Evolutionary conservation across 169 alveolate genomes (phyloP).

Genomic region (Plasmodium adleri): DNA sequence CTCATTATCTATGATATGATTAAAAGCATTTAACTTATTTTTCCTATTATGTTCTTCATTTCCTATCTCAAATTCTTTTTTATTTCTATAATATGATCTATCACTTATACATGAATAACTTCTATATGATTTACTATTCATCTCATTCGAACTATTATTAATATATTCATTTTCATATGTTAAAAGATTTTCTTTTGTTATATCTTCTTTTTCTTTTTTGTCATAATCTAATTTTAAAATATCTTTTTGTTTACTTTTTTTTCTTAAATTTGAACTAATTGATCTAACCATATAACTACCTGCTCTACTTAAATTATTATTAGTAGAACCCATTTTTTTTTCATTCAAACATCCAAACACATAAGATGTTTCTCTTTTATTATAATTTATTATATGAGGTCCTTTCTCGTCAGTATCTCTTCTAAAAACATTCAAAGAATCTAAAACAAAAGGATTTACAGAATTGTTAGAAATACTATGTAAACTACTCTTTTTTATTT

Average conservation of each 20-base stretch:
- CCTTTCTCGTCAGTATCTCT: conserved; percentile 1
- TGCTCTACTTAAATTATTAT: conserved; percentile 10
- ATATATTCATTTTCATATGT: conserved; percentile 56
- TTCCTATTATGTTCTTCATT: conserved; percentile 1
- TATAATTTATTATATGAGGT: background rate
- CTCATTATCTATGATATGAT: conserved; percentile 3
- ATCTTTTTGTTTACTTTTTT: conserved; percentile 35
- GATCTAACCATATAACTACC: conserved; percentile 59
- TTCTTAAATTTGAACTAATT: conserved; percentile 60
- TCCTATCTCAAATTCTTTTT: conserved; percentile 15
- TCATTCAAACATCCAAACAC: conserved; percentile 11
- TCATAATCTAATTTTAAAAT: conserved; percentile 47
- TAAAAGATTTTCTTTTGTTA: conserved; percentile 68
- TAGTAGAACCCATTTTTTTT: conserved; percentile 6
- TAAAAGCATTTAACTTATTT: background rate
- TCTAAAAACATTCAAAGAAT: background rate
- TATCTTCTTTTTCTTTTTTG: conserved; percentile 72
- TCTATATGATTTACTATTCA: conserved; percentile 9
- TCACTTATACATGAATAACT: conserved; percentile 62
- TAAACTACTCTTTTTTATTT: conserved; percentile 5
- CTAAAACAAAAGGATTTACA: background rate
- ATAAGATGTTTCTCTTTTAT: conserved; percentile 23
- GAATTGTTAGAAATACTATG: background rate
- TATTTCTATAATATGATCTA: conserved; percentile 20
- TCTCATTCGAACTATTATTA: conserved; percentile 3